Evolutionary conservation across 2,329 filamentous ascomycete genomes (phyloP), one percentile per base, ranked within the genome.

Genomic region (Ophiostoma pallidulum): DNA sequence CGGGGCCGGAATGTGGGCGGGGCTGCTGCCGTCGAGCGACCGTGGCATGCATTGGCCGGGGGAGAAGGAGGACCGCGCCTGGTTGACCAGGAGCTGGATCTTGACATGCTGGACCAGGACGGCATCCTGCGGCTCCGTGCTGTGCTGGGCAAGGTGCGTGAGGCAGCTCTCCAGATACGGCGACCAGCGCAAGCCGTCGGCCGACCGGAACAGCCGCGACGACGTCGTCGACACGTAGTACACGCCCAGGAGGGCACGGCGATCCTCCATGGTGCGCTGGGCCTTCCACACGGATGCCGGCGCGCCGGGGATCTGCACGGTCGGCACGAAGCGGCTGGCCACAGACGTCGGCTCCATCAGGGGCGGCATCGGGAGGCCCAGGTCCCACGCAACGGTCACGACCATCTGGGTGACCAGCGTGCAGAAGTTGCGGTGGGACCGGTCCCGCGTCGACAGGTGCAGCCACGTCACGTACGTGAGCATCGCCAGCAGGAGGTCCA

Each of bases 151-250:
- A 0, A 83, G 59, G 2, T 67, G 52, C 3, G 66, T 60, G 0
- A 81, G 61, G 31, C 70, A 75, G 20, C 79, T 74, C 26, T 79
- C 76, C 65, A 82, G 71, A 45, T 78, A 70, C 1, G 71, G 55
- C 1, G 71, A 78, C 78, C 78, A 84, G 3, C 64, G 66, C 43
- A 82, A 62, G 2, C 68, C 57, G 46, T 80, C 75, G 45, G 70
- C 64, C 41, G 68, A 68, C 18, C 68, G 69, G 20, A 74, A 62
- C 29, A 55, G 53, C 2, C 42, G 47, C 4, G 51, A 36, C n/a
- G 37, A 14, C 65, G 55, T 57, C 12, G 62, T 62, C 37, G 61
- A 63, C 6, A 70, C 51, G 3, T 64, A 63, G 57, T 69, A 78
- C 12, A 69, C 64, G 1, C 67, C 66, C 16, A 78, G 56, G 0